Base-by-base conservation (phyloP, 208 protist genomes). In the Leishmania tarentolae region DNA sequence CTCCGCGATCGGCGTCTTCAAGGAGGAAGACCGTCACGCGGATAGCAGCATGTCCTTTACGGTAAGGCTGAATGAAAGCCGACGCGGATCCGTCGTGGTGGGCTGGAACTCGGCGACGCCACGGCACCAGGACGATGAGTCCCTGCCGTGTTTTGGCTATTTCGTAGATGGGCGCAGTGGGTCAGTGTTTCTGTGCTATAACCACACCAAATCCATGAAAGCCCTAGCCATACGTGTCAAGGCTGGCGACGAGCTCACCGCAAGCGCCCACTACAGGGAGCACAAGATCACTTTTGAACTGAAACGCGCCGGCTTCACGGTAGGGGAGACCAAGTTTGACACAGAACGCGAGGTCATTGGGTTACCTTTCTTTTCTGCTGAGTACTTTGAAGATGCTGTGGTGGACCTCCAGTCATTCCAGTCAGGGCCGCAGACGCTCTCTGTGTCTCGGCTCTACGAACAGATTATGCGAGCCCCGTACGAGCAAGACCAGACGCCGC, bases 101-200 rank as follows among this genome's bases (percentile, higher is more conserved):
- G 94, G 94, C 44, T 97, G 94, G 92, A 86, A 96, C 76, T 83
- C 93, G 66, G 83, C 89, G 82, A 91, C 74, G 63, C 92, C 72
- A 78, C 85, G 65, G 59, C 53, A 65, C 24, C 52, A 73, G 81
- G 75, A 71, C 31, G 75, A 81, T 50, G 65, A 63, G 21, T 61
- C 87, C 28, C 83, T 94, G 63, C 93, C 93, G 6, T 93, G 87
- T 24, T 95, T 92, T 71, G 94, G 94, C 24, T 97, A 94, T 85
- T 92, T 79, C 78, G 87, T 97, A 76, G 87, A 95, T 47, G 75
- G 86, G 1, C 61, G 78, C 52, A 87, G 73, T 2, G 94, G 94
- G 17, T 90, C 93, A 46, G 82, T 97, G n/a, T 95, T 89, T 83
- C 78, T 95, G 42, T 96, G 91, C 81, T 80, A 86, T 76, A 83